Base-by-base conservation (phyloP, 805 yeast species). In the Kodamaea hsintzibuensis region DNA sequence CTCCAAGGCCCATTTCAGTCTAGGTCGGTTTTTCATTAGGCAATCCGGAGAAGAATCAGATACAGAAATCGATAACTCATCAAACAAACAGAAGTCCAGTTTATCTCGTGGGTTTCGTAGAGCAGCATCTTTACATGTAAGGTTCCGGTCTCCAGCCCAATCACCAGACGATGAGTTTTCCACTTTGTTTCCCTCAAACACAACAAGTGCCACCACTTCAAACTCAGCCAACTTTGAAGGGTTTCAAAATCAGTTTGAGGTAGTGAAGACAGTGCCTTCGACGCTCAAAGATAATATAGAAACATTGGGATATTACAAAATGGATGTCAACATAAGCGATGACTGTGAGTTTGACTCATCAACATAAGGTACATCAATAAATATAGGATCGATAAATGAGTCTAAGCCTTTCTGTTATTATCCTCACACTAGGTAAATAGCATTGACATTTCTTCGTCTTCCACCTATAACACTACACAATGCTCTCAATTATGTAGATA, bases 1-100 rank as follows among this genome's bases (percentile, higher is more conserved):
- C 17, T 43, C 18, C 17, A 43, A 44, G 12, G 44, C 49, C 16
- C 53, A 49, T 17, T 22, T 40, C 18, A 46, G 53, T 27, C 49
- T 33, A 8, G 45, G 44, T 1, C 5, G 35, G 18, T 38, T 37
- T 14, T 43, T 43, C 25, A 30, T 27, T 7, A 45, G 12, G 17
- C 44, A 17, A 13, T 17, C 44, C 18, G n/a, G 6, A 10, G 17
- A 16, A 2, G 42, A 7, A 4, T 4, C 42, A 38, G 42, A 38
- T 38, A 8, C 42, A 7, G 44, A 40, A 12, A 7, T 6, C 2
- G 44, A 40, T 9, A 14, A 19, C 44, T n/a, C 25, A 14, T 19
- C 43, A 39, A 8, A 17, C 17, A 18, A 49, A 35, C 43, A 40
- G 22, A 39, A 16, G 37, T 38, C 33, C 14, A 47, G 44, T 19